Evolutionary conservation across 164 flowering plant species (phyloP), one percentile per base, ranked within the genome.

Genomic region (Kalanchoe fedtschenkoi): DNA sequence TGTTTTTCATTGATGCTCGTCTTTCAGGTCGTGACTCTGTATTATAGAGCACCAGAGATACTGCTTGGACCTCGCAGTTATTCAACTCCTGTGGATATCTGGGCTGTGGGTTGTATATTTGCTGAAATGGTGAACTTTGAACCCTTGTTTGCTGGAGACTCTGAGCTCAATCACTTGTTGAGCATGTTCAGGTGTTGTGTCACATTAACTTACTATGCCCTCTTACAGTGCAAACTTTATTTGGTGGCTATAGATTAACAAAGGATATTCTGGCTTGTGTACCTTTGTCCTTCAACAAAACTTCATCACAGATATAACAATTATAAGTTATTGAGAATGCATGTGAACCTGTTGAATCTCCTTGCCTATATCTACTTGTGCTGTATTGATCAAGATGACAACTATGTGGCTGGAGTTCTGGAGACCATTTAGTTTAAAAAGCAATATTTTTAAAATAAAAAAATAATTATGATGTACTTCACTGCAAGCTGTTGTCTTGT

Each of bases 101-200:
- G 98, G 98, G 89, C 98, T 7, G 91, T 88, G 66, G 98, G 98
- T 55, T 92, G 98, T 69, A 92, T 92, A 76, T 92, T 92, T 82
- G 92, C 96, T 66, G 98, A 92, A 78, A 87, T 92, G 96, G 87
- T 89, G 60, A 89, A 82, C 72, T 83, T 83, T 73, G 70, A 65
- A 28, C 96, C 98, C 15, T 67, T 92, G 63, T 92, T 89, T 69
- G 89, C 93, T 53, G 98, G 96, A 43, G 96, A 92, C 68, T 89
- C 96, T n/a, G 98, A 87, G 78, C 88, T 86, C 70, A 96, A 88
- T 77, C 88, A 89, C 65, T 71, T 92, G 58, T 86, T 81, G 71
- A 92, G 83, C 70, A 92, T 92, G 66, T 92, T 92, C 87, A 86
- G 91, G 96, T 88, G 39, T 51, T 42, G 14, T 29, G 19, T 22